Base-by-base conservation (phyloP, 164 flowering plant genomes). In the Saururus chinensis region DNA sequence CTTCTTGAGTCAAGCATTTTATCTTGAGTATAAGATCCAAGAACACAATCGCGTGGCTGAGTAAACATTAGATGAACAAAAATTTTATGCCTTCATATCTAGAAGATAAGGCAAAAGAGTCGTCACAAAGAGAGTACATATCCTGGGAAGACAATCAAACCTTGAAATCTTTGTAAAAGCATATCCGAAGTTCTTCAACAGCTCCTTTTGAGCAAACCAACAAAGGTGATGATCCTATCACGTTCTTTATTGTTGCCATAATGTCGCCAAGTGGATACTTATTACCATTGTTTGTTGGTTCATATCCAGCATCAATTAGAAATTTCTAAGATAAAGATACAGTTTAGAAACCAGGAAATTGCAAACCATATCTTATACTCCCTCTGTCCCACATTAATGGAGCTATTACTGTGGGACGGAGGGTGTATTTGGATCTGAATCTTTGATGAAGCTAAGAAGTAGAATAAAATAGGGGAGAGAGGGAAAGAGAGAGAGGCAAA, bases 131-230 rank as follows among this genome's bases (percentile, higher is more conserved):
- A 2, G 37, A 30, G 37, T 30, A 30, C 6, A 6, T 57, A 22
- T 56, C 37, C 37, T 13, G 42, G 20, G 48, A 58, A 21, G 22
- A 37, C 22, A 19, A 40, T 17, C 80, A 42, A 57, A 91, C 97
- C 93, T 80, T 71, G 64, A 91, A 88, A 77, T 88, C 84, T 73
- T 88, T 91, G 53, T 81, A 79, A 73, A 91, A 91, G 83, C 97
- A 91, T 56, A 88, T 48, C 7, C 64, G 80, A 57, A 91, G 80
- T 73, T 91, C 96, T 75, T 84, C 68, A 58, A 91, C 68, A 35
- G 87, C 89, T 74, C 77, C 85, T 57, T 82, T 74, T 25, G 77
- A 71, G 77, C 97, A 90, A 60, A 57, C 61, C 64, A 90, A 8
- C 64, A 51, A 51, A 0, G 97, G 97, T 8, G 89, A 80, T 64